Evolutionary conservation across 1,139 yeast genomes (phyloP).

Genomic region (Lodderomyces orthopsilosis): DNA sequence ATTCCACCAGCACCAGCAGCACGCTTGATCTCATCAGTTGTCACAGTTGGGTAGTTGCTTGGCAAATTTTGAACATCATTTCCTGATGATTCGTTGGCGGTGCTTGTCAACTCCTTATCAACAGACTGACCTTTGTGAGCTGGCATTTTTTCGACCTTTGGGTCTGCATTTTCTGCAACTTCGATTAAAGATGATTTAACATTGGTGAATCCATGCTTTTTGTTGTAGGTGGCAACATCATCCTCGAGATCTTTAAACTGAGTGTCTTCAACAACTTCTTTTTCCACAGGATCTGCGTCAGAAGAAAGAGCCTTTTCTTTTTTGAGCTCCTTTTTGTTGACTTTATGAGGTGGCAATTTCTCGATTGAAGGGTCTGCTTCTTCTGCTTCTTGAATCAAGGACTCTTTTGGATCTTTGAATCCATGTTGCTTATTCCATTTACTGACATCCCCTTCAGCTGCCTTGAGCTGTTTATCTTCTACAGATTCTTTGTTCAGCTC

Average conservation of each 20-base stretch:
- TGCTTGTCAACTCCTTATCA: constrained; percentile 11
- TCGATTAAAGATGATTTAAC: constrained; percentile 28
- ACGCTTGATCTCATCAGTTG: constrained; percentile 8
- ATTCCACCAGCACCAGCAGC: constrained; percentile 5
- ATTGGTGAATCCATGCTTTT: constrained; percentile 25
- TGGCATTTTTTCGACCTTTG: constrained; percentile 19
- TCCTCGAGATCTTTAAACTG: constrained; percentile 18
- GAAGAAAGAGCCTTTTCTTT: constrained; percentile 6
- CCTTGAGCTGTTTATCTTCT: constrained; percentile 9
- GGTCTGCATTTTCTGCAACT: constrained; percentile 25
- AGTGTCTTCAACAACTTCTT: constrained; percentile 11
- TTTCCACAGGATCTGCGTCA: constrained; percentile 6
- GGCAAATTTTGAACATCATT: constrained; percentile 12
- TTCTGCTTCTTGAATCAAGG: constrained; percentile 30
- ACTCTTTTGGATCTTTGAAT: constrained; percentile 21
- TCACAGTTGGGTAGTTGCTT: constrained; percentile 9
- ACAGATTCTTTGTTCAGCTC: constrained; percentile 5
- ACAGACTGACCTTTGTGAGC: constrained; percentile 16
- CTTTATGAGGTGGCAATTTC: constrained; percentile 17
- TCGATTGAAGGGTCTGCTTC: constrained; percentile 22
- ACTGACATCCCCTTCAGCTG: constrained; percentile 24
- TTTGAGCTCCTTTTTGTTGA: constrained; percentile 7
- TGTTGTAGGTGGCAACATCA: constrained; percentile 27
- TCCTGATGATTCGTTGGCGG: constrained; percentile 5
- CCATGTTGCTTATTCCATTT: constrained; percentile 31